A percentile compares a stretch with the other conserved stretches of the same genome.
Conservation (phyloP, 495 filamentous ascomycete species). For the Baudoinia panamericana region DNA sequence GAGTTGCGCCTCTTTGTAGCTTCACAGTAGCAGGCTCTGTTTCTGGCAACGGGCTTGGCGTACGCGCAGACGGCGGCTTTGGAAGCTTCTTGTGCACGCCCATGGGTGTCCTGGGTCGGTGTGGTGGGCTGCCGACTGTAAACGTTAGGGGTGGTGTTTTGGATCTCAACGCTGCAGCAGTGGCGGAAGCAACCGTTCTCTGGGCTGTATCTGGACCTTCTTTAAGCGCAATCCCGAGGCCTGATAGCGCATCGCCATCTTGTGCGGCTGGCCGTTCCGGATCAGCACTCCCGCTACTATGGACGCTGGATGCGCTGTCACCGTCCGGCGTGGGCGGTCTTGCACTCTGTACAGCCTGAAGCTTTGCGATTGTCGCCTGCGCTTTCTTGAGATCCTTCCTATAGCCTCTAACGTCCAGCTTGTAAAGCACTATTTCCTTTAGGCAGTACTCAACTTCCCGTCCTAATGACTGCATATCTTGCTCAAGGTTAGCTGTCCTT, state of each 20-base stretch:
- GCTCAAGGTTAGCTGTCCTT: no score
- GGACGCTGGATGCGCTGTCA: constrained; percentile 5
- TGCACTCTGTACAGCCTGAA: background rate
- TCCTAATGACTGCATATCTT: no score
- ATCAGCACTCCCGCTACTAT: background rate
- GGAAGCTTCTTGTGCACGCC: constrained; percentile 13
- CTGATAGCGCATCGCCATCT: background rate
- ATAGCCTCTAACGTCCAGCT: constrained; percentile 19
- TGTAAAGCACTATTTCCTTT: constrained; percentile 19
- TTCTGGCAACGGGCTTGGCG: constrained; percentile 5
- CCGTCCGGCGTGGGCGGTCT: constrained; percentile 8
- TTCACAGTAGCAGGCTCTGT: background rate
- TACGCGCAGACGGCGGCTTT: constrained; percentile 5
- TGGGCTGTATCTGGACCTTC: constrained; percentile 2
- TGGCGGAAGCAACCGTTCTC: constrained; percentile 1
- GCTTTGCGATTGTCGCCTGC: constrained; percentile 6
- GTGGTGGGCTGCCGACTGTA: background rate
- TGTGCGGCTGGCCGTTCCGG: background rate
- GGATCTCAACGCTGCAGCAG: background rate
- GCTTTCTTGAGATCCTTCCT: constrained; percentile 19
- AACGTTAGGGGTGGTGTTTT: background rate
- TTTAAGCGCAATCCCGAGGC: constrained; percentile 5
- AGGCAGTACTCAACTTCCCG: constrained; percentile 14
- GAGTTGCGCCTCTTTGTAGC: constrained; percentile 8
- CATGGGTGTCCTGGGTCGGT: constrained; percentile 10